A percentile compares a stretch with the other conserved stretches of the same genome.
Conservation (phyloP, 2,329 filamentous ascomycete species). For the Phialocephala subalpina region DNA sequence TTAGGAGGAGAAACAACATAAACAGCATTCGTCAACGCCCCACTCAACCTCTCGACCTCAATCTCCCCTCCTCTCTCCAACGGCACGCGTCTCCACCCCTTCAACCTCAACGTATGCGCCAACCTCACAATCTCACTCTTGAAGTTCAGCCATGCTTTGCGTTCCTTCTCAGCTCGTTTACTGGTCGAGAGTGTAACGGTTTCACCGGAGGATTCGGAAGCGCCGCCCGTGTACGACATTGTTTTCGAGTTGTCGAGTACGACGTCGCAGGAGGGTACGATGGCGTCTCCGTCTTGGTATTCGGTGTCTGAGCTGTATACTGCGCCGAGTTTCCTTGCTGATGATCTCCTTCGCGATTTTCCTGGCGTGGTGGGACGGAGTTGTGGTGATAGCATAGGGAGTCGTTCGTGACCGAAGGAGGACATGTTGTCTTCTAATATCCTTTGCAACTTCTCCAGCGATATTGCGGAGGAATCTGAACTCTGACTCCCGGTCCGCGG, state of each 20-base stretch:
- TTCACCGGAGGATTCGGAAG: slow-evolving; percentile 45
- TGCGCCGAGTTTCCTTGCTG: slow-evolving; percentile 41
- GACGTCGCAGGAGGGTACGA: slow-evolving; percentile 87
- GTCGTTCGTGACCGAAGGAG: slow-evolving; percentile 43
- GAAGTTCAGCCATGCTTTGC: slow-evolving; percentile 82
- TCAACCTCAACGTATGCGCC: slow-evolving; percentile 86
- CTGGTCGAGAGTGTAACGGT: slow-evolving; percentile 50
- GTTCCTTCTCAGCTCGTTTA: slow-evolving; percentile 69
- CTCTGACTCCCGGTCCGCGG: slow-evolving; percentile 62
- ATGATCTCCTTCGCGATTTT: slow-evolving; percentile 28
- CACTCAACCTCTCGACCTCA: slow-evolving; percentile 80
- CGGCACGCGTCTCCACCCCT: slow-evolving; percentile 88
- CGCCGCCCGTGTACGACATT: slow-evolving; percentile 74
- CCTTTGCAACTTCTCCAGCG: slow-evolving; percentile 80
- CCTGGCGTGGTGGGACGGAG: slow-evolving; percentile 31
- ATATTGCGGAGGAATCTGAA: slow-evolving; percentile 74
- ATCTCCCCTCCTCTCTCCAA: slow-evolving; percentile 74
- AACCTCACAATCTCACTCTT: slow-evolving; percentile 92
- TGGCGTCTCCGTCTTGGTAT: slow-evolving; percentile 77
- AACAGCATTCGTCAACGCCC: slow-evolving; percentile 94
- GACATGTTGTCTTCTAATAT: slow-evolving; percentile 76
- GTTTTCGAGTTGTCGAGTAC: slow-evolving; percentile 91
- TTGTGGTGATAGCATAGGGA: slow-evolving; percentile 36
- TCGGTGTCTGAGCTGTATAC: slow-evolving; percentile 89
- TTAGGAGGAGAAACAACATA: slow-evolving; percentile 90